Percentiles rank a stretch among this genome's conserved stretches.
These are phyloP conservation scores for Colletotrichum sp. DNA, from an alignment of 2,329 filamentous ascomycete genomes.

Conservation along the genomic window DNA sequence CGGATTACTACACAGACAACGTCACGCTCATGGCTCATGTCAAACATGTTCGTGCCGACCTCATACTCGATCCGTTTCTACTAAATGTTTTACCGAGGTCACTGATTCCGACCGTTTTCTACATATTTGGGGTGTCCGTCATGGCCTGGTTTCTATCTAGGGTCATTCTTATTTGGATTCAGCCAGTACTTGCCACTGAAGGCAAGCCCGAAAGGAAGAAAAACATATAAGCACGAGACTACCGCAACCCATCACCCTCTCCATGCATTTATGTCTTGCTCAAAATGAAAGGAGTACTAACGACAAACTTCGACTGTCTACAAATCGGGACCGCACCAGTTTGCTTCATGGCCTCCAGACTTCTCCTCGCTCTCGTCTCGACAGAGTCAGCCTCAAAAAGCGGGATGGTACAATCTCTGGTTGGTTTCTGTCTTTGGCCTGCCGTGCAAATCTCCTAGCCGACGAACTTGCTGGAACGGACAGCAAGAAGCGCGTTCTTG, in stretches of 20 bases:
- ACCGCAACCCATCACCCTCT: background rate
- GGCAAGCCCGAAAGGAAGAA: slow-evolving; percentile 42
- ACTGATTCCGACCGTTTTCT: slow-evolving; percentile 72
- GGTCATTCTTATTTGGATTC: slow-evolving; percentile 35
- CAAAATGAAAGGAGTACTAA: slow-evolving; percentile 10
- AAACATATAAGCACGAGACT: slow-evolving; percentile 22
- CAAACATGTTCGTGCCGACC: slow-evolving; percentile 76
- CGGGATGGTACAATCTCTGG: background rate
- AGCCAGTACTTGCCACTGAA: slow-evolving; percentile 26
- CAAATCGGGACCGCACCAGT: background rate
- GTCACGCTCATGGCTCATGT: slow-evolving; percentile 75
- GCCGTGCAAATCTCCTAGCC: background rate
- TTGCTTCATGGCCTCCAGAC: background rate
- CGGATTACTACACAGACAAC: slow-evolving; percentile 85
- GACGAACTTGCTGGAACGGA: background rate
- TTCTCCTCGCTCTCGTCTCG: background rate
- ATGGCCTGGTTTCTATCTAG: slow-evolving; percentile 48
- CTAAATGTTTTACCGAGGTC: slow-evolving; percentile 81
- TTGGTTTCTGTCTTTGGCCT: background rate
- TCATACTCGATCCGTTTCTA: slow-evolving; percentile 86
- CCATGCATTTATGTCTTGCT: slow-evolving; percentile 8
- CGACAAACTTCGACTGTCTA: slow-evolving; percentile 5
- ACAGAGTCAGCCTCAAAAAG: background rate
- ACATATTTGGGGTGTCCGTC: slow-evolving; percentile 67
- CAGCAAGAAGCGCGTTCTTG: background rate